Evolutionary conservation across 345 rosid genomes (phyloP).

Genomic region (Gossypioides kirkii): DNA sequence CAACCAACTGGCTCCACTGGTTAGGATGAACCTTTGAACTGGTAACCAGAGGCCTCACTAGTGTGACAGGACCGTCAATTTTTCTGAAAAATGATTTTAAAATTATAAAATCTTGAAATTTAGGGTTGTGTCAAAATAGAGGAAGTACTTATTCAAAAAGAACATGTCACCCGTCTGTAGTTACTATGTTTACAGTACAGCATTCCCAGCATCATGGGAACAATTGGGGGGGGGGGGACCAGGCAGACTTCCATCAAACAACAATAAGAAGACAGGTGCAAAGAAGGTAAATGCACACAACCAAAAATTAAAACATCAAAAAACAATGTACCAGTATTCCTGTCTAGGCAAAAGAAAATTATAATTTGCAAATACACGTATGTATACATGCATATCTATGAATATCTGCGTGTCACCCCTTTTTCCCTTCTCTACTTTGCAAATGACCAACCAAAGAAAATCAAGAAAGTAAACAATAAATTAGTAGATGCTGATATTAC

Average conservation of each 20-base stretch:
- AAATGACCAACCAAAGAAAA: not conserved
- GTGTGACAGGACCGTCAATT: too few relatives aligned
- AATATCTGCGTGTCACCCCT: not conserved
- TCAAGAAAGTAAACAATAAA: not conserved
- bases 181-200: not conserved
- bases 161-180: not conserved
- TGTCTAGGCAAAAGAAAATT: not conserved
- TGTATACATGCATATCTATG: not conserved
- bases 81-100: too few relatives aligned
- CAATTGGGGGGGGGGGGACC: not conserved
- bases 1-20: too few relatives aligned
- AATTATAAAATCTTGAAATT: not conserved
- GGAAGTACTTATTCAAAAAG: not conserved
- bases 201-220: not conserved
- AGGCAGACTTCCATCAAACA: not conserved
- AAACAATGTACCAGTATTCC: not conserved
- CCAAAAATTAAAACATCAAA: not conserved
- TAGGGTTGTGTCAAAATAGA: not conserved
- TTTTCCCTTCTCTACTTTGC: not conserved
- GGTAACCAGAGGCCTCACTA: too few relatives aligned
- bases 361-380: not conserved
- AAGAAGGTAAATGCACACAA: not conserved
- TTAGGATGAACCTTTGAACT: too few relatives aligned
- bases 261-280: not conserved
- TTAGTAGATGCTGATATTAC: constrained; percentile 37